Evolutionary conservation across 2,329 filamentous ascomycete genomes (phyloP).

Genomic region (Epichloe festucae): DNA sequence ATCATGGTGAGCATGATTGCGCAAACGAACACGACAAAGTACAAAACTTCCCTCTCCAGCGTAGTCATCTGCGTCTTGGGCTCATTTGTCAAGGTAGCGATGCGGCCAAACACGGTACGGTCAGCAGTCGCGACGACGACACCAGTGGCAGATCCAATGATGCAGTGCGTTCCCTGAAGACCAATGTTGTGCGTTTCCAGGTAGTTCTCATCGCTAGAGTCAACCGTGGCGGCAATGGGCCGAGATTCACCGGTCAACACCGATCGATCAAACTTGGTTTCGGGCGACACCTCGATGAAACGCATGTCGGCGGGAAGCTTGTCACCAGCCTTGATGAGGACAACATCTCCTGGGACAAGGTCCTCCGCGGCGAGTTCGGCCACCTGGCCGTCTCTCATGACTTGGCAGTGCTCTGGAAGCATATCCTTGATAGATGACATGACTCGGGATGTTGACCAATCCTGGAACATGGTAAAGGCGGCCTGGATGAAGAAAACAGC

Average conservation of each 20-base stretch:
- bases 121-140: slow-evolving; percentile 62
- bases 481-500: slow-evolving; percentile 59
- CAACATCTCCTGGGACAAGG: slow-evolving; percentile 59
- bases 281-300: slow-evolving; percentile 53
- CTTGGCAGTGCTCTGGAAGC: slow-evolving; percentile 60
- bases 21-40: slow-evolving; percentile 60
- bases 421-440: slow-evolving; percentile 72
- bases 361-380: slow-evolving; percentile 38
- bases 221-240: slow-evolving; percentile 48
- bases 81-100: slow-evolving; percentile 58
- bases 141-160: slow-evolving; percentile 52
- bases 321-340: slow-evolving; percentile 57
- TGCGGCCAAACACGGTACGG: slow-evolving; percentile 60
- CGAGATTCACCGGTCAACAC: slow-evolving; percentile 59
- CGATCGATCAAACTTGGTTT: slow-evolving; percentile 59
- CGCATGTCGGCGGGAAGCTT: slow-evolving; percentile 64
- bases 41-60: slow-evolving; percentile 58
- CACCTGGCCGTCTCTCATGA: slow-evolving; percentile 46
- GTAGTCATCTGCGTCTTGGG: slow-evolving; percentile 56
- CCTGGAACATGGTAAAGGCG: slow-evolving; percentile 56
- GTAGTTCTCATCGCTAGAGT: slow-evolving; percentile 60
- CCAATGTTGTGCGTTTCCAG: slow-evolving; percentile 67
- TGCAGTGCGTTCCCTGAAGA: slow-evolving; percentile 67
- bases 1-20: slow-evolving; percentile 55
- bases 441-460: slow-evolving; percentile 63